Base-by-base conservation (phyloP, 2,329 filamentous ascomycete genomes). In the Fusarium sp. region DNA sequence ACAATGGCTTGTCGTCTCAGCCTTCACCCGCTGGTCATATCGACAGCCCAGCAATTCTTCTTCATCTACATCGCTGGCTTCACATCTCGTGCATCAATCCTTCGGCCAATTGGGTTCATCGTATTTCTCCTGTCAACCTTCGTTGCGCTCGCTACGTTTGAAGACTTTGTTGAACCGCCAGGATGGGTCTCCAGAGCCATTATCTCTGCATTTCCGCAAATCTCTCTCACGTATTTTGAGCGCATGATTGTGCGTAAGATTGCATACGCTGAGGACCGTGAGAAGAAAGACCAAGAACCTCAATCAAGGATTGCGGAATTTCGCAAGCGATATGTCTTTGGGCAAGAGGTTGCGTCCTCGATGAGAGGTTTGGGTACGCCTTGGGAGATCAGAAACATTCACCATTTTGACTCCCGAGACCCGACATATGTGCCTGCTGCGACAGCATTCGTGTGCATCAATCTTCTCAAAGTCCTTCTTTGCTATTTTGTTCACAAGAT, bases 31-130 rank as follows among this genome's bases (percentile, higher is more conserved):
- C 20, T 72, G 42, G 40, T 57, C 26, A 63, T 72, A 39, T 72
- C 68, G 14, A 69, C 68, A 8, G 58, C 40, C 0, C 69, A 72
- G 39, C 69, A 72, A 31, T 72, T 72, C 55, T 63, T 72, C 55
- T 72, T 71, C 48, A 72, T 72, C n/a, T 72, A 66, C 17, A 60
- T 71, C 26, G 69, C 69, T 4, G 69, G 69, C 39, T 70, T 71
- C 49, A 71, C 67, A 7, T 56, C 68, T 4, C 53, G 40, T 9
- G 56, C 50, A 7, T 71, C 69, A 10, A n/a, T 65, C 1, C 46
- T 71, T 6, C 69, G 69, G 1, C 68, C 68, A 53, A 52, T 72
- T 53, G 65, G 69, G 0, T 72, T 72, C 31, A 20, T 55, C 1
- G 7, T 71, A 6, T 71, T 71, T 20, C 68, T 72, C 34, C 33